Percentiles rank a stretch among this genome's conserved stretches.
These are phyloP conservation scores for Otatea glauca DNA, from an alignment of 176 grass and related monocot genomes.

Conservation along the genomic window DNA sequence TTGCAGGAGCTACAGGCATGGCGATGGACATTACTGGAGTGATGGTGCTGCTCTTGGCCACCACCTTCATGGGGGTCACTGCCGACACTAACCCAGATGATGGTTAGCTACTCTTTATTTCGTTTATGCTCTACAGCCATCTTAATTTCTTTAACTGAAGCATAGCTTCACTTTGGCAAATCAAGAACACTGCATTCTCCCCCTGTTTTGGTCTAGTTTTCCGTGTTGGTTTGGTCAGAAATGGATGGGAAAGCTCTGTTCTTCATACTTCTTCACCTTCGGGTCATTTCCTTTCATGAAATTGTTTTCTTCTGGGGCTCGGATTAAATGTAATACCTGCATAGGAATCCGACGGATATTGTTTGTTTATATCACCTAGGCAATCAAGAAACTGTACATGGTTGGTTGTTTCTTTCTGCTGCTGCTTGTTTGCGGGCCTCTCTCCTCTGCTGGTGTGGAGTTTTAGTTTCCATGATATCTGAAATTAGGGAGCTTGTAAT, in stretches of 20 bases:
- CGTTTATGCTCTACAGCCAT: neutral
- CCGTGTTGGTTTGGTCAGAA: neutral
- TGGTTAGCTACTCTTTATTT: slow-evolving; percentile 26
- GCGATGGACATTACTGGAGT: slow-evolving; percentile 19
- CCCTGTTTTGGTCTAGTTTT: neutral
- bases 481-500: neutral
- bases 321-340: neutral
- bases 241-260: neutral
- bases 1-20: slow-evolving; percentile 30
- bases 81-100: slow-evolving; percentile 52
- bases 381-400: neutral
- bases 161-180: neutral
- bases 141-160: neutral
- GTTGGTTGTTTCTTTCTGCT: slow-evolving; percentile 19
- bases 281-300: slow-evolving; percentile 7
- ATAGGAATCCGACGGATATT: neutral
- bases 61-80: slow-evolving; percentile 9
- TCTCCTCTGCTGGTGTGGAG: neutral
- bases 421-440: neutral
- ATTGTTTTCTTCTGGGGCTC: neutral
- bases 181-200: neutral
- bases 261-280: slow-evolving; percentile 8
- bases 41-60: slow-evolving; percentile 3
- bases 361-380: neutral
- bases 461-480: neutral